Evolutionary conservation across 78 protist species (phyloP), one percentile per base, ranked within the genome.

Genomic region (Guillardia theta): DNA sequence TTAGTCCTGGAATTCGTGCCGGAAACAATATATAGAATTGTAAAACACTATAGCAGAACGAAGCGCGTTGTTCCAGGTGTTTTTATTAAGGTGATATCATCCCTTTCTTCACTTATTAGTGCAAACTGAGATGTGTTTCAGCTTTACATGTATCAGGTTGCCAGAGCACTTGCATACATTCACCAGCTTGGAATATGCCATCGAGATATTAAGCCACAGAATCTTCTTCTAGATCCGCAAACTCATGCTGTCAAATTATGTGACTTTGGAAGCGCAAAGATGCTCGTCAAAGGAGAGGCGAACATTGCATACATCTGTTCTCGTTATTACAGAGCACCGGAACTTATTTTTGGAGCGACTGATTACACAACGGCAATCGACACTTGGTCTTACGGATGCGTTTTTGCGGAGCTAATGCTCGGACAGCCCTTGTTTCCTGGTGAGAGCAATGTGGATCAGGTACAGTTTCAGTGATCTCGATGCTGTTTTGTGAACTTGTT

Each of bases 281-380:
- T 44, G 48, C 88, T 76, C 18, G 83, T 70, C 19, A 37, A 39
- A 93, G 99, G 98, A 19, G 99, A 99, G 96, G 97, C 99, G 36
- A 99, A 99, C 92, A 99, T 99, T 27, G 76, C 99, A n/a, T 99
- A 99, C 97, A 99, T 99, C 44, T 99, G 99, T 96, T 99, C 99
- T 80, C 97, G 99, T 39, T 99, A 98, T 97, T 99, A 99, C 95
- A 97, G 99, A 43, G 99, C 99, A 0, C 99, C 99, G 18, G 99
- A 99, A 95, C 97, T 99, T 87, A 98, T 99, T 54, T 98, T 99
- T 54, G 99, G 99, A 4, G 97, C 99, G 33, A 97, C 99, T 37
- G 96, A 97, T 87, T 99, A 99, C 97, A 96, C 99, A 0, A 92
- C 98, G 0, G 78, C 99, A 27, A 98, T 99, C 39, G 99, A 95